phyloP scores from a whole-genome alignment of 176 grass and related monocot genomes.

The Eragrostis curvula region DNA sequence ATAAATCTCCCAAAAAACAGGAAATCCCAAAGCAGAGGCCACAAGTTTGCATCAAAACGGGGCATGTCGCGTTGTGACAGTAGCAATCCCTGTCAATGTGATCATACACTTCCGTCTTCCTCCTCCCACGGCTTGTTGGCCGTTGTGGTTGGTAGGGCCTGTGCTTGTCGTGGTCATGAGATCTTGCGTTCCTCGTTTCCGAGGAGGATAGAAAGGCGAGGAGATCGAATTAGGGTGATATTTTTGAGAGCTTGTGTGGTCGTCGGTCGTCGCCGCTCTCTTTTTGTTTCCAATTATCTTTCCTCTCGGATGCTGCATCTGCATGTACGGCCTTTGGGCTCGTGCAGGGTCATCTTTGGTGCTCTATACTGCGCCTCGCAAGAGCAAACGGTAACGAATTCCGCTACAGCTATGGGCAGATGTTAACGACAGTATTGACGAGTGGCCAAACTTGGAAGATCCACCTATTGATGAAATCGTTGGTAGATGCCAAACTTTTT shows the following conservation, averaged over 20 bases:
- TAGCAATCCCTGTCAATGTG: constrained; percentile 3
- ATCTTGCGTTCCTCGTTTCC: constrained; percentile 31
- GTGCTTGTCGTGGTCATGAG: constrained; percentile 24
- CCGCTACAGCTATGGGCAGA: constrained; percentile 5
- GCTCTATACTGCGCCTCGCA: background rate
- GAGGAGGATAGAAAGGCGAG: constrained; percentile 37
- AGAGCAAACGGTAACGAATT: background rate
- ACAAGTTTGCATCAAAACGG: background rate
- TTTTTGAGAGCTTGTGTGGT: constrained; percentile 14
- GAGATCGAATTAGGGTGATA: background rate
- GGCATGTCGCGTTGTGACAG: background rate
- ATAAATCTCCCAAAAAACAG: background rate
- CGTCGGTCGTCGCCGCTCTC: background rate
- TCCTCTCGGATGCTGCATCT: background rate
- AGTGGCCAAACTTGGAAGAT: background rate
- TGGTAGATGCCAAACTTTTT: background rate
- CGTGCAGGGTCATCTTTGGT: constrained; percentile 1
- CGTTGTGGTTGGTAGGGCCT: constrained; percentile 31
- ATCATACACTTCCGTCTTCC: background rate
- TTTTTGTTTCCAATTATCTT: background rate
- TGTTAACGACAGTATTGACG: constrained; percentile 21
- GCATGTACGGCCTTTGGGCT: constrained; percentile 37
- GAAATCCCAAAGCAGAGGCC: constrained; percentile 10
- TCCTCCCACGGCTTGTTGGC: background rate
- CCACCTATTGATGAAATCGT: background rate